phyloP scores from a whole-genome alignment of 495 filamentous ascomycete species.

The Penicillium chermesinum region DNA sequence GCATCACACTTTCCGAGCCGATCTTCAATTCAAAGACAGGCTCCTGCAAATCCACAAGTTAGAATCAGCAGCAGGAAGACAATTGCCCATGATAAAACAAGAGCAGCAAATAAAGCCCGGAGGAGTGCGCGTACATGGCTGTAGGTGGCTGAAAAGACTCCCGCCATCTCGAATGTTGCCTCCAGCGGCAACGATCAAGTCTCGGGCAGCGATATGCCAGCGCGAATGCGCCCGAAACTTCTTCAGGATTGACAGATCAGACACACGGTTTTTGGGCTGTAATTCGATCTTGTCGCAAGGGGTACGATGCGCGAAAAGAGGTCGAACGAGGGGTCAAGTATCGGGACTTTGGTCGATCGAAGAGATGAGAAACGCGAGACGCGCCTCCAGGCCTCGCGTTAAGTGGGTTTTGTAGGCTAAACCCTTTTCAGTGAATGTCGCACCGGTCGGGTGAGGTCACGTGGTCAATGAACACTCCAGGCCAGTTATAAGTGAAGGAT shows the following conservation, averaged over 20 bases:
- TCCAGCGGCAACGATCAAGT: slow-evolving; percentile 17
- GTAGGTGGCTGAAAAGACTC: slow-evolving; percentile 83
- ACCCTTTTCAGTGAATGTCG: slow-evolving; percentile 13
- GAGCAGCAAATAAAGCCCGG: neutral
- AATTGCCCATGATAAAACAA: neutral
- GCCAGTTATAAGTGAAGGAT: neutral
- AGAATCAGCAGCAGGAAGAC: neutral
- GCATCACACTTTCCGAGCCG: slow-evolving; percentile 78
- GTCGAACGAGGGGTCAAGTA: neutral
- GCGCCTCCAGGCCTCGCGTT: slow-evolving; percentile 22
- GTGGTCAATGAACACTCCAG: neutral
- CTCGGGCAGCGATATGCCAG: slow-evolving; percentile 12
- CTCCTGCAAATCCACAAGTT: slow-evolving; percentile 48
- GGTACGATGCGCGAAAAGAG: neutral
- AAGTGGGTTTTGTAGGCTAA: slow-evolving; percentile 29
- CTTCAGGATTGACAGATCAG: slow-evolving; percentile 2
- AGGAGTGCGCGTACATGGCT: slow-evolving; percentile 66
- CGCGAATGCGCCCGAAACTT: slow-evolving; percentile 11
- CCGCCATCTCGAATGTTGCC: slow-evolving; percentile 37
- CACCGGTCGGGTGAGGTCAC: neutral
- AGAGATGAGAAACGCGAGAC: slow-evolving; percentile 16
- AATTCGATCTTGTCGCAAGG: too few relatives aligned
- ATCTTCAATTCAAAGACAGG: slow-evolving; percentile 88
- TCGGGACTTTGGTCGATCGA: neutral
- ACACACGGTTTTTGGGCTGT: too few relatives aligned